Base-by-base conservation (phyloP, 176 grass and related monocot genomes). In the Eleusine coracana region DNA sequence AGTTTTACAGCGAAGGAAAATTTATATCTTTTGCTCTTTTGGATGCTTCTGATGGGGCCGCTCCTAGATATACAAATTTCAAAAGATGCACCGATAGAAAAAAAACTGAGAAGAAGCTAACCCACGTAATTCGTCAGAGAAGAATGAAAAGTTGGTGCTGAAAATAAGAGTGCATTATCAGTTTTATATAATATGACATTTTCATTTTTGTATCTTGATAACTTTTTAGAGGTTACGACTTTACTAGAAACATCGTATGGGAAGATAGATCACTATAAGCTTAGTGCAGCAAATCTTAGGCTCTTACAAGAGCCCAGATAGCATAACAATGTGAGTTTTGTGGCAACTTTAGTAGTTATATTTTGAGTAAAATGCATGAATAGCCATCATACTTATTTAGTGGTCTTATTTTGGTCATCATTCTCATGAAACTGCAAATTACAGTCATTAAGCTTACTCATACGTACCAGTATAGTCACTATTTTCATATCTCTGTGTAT, bases 301-400 rank as follows among this genome's bases (percentile, higher is more conserved):
- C 83, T 94, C 74, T 81, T 91, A 60, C 87, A 88, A 87, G 87
- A 91, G 66, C 74, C 84, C 38, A 94, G 61, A 83, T 81, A 80
- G 55, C 68, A 41, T 65, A 82, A 56, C 21, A 74, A 83, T 28
- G 87, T 89, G 31, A 79, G 89, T 83, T 78, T 59, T 79, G 16
- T 40, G 68, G n/a, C 51, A 67, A 3, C 3, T 31, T 78, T 88
- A 38, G 8, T 74, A 49, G 34, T 65, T 84, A 38, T 77, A 65
- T 84, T 31, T 31, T 31, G 31, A 31, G 31, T 31, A 31, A 31
- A 31, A 31, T 31, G 31, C 31, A 31, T 31, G 31, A 31, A 31
- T 31, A 31, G 31, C 31, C 31, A 31, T 31, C 31, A 31, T 31
- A 31, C 31, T 31, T 31, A 2, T 31, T 31, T 31, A 31, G 2